Evolutionary conservation across 106 monocot species (phyloP), one percentile per base, ranked within the genome.

Genomic region (Acanthochlamys bracteata): DNA sequence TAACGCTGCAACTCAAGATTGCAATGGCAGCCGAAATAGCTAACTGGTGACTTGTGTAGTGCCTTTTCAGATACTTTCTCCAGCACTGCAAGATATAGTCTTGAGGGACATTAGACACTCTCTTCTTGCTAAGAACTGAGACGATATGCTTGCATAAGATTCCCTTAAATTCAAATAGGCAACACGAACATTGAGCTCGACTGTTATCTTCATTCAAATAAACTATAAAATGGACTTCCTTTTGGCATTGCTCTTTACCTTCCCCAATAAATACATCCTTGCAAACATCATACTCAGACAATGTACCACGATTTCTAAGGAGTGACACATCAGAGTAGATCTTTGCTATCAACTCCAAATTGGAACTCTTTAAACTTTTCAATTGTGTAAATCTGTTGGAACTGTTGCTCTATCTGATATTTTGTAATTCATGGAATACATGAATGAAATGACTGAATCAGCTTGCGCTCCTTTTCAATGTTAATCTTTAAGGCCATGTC

Each of bases 321-420:
- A 49, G 10, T 4, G 49, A 49, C 15, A 49, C 9, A 4, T 49
- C 49, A 49, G 6, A 49, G 49, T 49, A 49, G 17, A 49, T 17
- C 17, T 49, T 49, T 17, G 49, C 49, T 49, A 49, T 49, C 49
- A 49, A 49, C 49, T 49, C 49, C 49, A 49, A n/a, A 9, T 17
- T 49, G 49, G 49, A 49, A 49, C 49, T 49, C 49, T 49, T 45
- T 45, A 10, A 49, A 49, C 49, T 49, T 49, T 49, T 49, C 49
- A 49, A 17, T 17, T 49, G 2, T 49, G 17, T 49, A 49, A 12
- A 17, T 9, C 17, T 49, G 49, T 49, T 49, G 49, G 17, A 49
- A 49, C 9, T 49, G 49, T 17, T 49, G 49, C 1, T 49, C 2
- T 49, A 4, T 49, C 12, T 45, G 43, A 45, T 45, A 45, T 45